phyloP scores from a whole-genome alignment of 73 alveolate species.

The Breviolum minutum region DNA sequence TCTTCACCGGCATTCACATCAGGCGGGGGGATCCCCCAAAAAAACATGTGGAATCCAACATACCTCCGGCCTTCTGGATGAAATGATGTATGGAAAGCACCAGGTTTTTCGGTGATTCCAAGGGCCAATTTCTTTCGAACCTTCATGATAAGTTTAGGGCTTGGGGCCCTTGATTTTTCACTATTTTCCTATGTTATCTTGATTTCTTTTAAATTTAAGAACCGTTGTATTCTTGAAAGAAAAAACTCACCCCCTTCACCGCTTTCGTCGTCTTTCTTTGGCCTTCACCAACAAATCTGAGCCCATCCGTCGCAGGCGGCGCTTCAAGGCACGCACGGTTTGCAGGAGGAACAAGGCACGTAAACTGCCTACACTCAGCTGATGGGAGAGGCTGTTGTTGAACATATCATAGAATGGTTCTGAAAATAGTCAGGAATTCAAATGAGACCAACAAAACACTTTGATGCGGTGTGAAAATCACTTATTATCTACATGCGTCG shows the following conservation, averaged over 20 bases:
- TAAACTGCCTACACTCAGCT: conserved; percentile 5
- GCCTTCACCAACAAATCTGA: conserved; percentile 60
- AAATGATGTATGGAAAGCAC: too few relatives aligned
- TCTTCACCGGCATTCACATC: too few relatives aligned
- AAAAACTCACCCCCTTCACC: not conserved
- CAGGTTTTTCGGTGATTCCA: too few relatives aligned
- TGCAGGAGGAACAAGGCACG: conserved; percentile 75
- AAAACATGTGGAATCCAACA: too few relatives aligned
- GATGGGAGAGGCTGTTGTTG: not conserved
- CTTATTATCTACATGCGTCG: too few relatives aligned
- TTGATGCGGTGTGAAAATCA: too few relatives aligned
- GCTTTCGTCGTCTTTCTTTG: not conserved
- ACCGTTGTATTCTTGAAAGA: not conserved
- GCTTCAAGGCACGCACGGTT: conserved; percentile 70
- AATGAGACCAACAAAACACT: not conserved
- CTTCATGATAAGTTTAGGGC: too few relatives aligned
- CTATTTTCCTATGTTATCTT: too few relatives aligned
- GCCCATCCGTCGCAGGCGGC: conserved; percentile 56
- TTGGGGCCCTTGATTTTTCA: too few relatives aligned
- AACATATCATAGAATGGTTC: not conserved
- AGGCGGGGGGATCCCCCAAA: too few relatives aligned
- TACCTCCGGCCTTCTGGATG: too few relatives aligned
- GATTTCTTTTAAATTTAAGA: not conserved
- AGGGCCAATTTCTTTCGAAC: too few relatives aligned
- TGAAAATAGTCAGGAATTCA: not conserved